Conservation (phyloP, 345 rosid species). For the Anastatica hierochuntica region DNA sequence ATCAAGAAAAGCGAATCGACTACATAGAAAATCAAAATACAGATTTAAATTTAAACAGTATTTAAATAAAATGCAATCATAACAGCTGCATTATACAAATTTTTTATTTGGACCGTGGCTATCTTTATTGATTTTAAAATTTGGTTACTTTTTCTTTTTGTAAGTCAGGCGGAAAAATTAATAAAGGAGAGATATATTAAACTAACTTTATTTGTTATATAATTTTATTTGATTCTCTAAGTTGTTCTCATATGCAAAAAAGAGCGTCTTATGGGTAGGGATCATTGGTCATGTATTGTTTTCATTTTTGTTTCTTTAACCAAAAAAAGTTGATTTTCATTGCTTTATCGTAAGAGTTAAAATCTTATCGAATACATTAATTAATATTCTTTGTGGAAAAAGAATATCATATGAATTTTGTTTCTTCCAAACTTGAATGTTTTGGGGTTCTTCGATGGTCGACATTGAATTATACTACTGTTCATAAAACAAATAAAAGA, state of each 20-base stretch:
- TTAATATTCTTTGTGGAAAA: not conserved
- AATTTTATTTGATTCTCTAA: no score
- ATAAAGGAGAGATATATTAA: constrained; percentile 10
- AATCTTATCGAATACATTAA: constrained; percentile 15
- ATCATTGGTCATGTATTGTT: constrained; percentile 14
- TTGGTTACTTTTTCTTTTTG: constrained; percentile 18
- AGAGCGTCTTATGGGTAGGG: constrained; percentile 24
- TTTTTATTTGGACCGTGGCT: constrained; percentile 20
- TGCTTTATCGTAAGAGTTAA: constrained; percentile 22
- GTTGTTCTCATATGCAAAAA: constrained; percentile 30
- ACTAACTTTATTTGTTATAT: constrained; percentile 4
- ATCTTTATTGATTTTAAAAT: constrained; percentile 20
- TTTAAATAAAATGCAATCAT: constrained; percentile 21
- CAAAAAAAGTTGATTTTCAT: constrained; percentile 22
- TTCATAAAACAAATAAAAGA: no score
- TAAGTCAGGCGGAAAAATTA: constrained; percentile 10
- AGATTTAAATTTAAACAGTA: no score
- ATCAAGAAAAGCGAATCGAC: no score
- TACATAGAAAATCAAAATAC: no score
- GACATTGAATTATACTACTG: constrained; percentile 2
- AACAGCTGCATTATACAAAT: constrained; percentile 22
- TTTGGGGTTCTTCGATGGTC: constrained; percentile 19
- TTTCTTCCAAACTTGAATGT: no score
- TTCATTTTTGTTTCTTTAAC: not conserved
- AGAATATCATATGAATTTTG: constrained; percentile 13